A percentile compares a stretch with the other conserved stretches of the same genome.
Conservation (phyloP, 2,329 filamentous ascomycete genomes). For the Hypoxylon sp. region DNA sequence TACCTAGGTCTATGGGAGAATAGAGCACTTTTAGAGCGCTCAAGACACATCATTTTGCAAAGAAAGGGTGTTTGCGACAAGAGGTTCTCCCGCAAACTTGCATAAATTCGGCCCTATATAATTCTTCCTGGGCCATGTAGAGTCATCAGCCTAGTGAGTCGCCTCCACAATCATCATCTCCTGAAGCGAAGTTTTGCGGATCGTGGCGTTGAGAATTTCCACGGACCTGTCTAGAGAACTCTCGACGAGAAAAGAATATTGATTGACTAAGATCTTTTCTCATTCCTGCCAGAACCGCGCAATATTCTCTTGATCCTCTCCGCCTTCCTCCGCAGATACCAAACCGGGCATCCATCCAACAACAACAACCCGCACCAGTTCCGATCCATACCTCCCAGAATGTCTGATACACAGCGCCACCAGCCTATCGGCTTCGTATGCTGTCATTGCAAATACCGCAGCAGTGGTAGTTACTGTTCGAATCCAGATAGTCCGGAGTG, state of each 20-base stretch:
- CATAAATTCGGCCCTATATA: slow-evolving; percentile 24
- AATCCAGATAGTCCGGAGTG: slow-evolving; percentile 47
- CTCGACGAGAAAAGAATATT: not conserved
- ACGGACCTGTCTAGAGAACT: not conserved
- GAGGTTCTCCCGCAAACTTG: not conserved
- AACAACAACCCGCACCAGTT: not conserved
- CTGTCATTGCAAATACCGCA: slow-evolving; percentile 47
- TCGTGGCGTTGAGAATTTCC: not conserved
- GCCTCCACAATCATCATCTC: not conserved
- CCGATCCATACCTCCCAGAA: not conserved
- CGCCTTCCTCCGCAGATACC: not conserved
- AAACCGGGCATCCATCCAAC: not conserved
- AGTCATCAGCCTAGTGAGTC: slow-evolving; percentile 4
- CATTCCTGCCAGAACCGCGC: not conserved
- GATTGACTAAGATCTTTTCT: not conserved
- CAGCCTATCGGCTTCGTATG: slow-evolving; percentile 52
- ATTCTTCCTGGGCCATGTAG: not conserved
- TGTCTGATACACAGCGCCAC: slow-evolving; percentile 34
- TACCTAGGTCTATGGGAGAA: slow-evolving; percentile 9
- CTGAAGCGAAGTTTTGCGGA: not conserved
- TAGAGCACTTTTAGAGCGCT: not conserved
- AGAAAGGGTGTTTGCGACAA: slow-evolving; percentile 34
- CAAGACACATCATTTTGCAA: slow-evolving; percentile 27
- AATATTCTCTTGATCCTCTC: not conserved
- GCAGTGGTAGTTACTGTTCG: slow-evolving; percentile 49